Base-by-base conservation (phyloP, 352 stramenopile genomes). In the Globisporangium cylindrosporum region DNA sequence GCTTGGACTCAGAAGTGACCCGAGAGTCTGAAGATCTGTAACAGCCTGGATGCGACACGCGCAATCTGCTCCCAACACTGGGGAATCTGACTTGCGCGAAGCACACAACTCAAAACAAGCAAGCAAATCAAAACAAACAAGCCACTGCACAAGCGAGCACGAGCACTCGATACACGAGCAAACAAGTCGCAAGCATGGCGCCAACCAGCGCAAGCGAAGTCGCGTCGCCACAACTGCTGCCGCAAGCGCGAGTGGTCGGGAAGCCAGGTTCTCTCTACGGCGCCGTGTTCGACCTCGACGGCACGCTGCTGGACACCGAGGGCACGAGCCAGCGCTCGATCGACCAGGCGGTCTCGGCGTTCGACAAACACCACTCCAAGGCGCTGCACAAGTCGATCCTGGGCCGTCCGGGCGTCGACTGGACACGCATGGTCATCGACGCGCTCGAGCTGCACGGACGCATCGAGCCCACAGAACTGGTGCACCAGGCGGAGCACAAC, bases 231-330 rank as follows among this genome's bases (percentile, higher is more conserved):
- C 43, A 51, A 51, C 18, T 15, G 41, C 41, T n/a, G 4, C 41
- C 18, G 1, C 41, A 49, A 49, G 15, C 14, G 5, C 41, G n/a
- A 22, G 4, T 49, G 9, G 18, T 22, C 8, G 43, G 43, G 15
- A n/a, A 22, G 43, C 43, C 43, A 1, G 43, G 43, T 1, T 22
- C 15, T 7, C 66, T 64, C 63, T 63, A 76, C 48, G 82, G 80
- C 63, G 80, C 73, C 48, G 90, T 94, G 73, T 94, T 94, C 65
- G 86, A 94, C 72, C 82, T 94, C 69, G 87, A 95, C 70, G 87
- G 87, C 64, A 95, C 87, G 46, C 69, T 95, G 54, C 75, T 95
- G 67, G 87, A 95, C 70, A 92, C 85, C 34, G 87, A 95, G 62
- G 77, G 81, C 70, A 78, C 92, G 66, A 93, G 85, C 57, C 73